Evolutionary conservation across 2,329 filamentous ascomycete genomes (phyloP), one percentile per base, ranked within the genome.

Genomic region (Cladosporium sp.): DNA sequence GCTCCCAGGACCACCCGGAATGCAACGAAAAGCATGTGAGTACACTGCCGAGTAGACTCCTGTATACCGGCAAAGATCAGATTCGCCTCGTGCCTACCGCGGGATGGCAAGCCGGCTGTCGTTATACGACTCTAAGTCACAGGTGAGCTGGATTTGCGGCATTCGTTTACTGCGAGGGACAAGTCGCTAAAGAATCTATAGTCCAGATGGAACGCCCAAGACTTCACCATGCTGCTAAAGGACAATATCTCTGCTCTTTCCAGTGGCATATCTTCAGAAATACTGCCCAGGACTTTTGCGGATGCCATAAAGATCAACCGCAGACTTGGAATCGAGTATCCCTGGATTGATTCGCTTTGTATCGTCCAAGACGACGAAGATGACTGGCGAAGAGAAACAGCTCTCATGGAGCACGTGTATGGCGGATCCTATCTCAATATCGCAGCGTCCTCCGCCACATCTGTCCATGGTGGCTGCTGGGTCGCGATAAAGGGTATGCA

Each of bases 311-410:
- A 29, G 29, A 29, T 50, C 57, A 65, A 57, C 10, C 28, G 58
- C 3, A 26, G 18, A 8, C 37, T 66, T 16, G 58, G 59, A 18
- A 21, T 62, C 11, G 29, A 18, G 16, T 68, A 69, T 52, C 35
- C 68, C 28, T 69, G 67, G 67, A 69, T 67, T 23, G 67, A 69
- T 28, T 37, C 63, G 21, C 66, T 69, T 8, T 69, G 67, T 55
- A 67, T 67, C 21, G 46, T 69, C 28, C 67, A 67, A 59, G 66
- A 64, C n/a, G 55, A 60, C 53, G 37, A 29, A 14, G 68, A 65
- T 35, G 68, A 70, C 53, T 69, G 65, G 63, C 12, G 26, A 21
- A 5, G 26, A 12, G 65, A 66, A 37, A 16, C 53, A 10, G 33
- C 65, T 7, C 21, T 21, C 8, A 66, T 66, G 65, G 29, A 23